Base-by-base conservation (phyloP, 208 protist genomes). In the Vickermania ingenoplastis region DNA sequence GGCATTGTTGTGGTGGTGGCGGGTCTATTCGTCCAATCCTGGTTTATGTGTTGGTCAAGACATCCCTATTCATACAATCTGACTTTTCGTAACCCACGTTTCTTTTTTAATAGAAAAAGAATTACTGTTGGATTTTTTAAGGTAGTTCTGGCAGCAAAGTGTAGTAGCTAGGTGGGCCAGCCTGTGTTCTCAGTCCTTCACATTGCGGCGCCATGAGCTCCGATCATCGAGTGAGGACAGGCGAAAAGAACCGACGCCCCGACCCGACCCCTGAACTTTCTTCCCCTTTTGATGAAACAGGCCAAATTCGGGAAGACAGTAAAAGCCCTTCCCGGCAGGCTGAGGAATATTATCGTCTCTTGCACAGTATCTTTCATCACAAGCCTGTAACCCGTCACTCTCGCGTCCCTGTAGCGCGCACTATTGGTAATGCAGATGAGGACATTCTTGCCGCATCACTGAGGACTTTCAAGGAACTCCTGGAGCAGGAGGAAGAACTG, bases 181-280 rank as follows among this genome's bases (percentile, higher is more conserved):
- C n/a, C n/a, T n/a, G n/a, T n/a, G n/a, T n/a, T n/a, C n/a, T n/a
- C n/a, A n/a, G n/a, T n/a, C n/a, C n/a, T n/a, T n/a, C n/a, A n/a
- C n/a, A n/a, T n/a, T n/a, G n/a, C n/a, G n/a, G n/a, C n/a, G n/a
- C n/a, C n/a, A n/a, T n/a, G n/a, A n/a, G n/a, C n/a, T n/a, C n/a
- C n/a, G n/a, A n/a, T n/a, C n/a, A n/a, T n/a, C n/a, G 36, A n/a
- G 36, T 45, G 36, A n/a, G 11, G 7, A 45, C 36, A 7, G 36
- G 21, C 64, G 59, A 7, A 80, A 73, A 57, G 31, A 13, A 45
- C 36, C 36, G 36, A 7, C 17, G 7, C 11, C 36, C 36, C 17
- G 11, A 45, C 11, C 36, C 36, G 11, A n/a, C 36, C 17, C 36
- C 36, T 45, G 36, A 45, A 17, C 11, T 45, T 7, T 7, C 13